Evolutionary conservation across 345 rosid genomes (phyloP), one percentile per base, ranked within the genome.

Genomic region (Salix arbutifolia): DNA sequence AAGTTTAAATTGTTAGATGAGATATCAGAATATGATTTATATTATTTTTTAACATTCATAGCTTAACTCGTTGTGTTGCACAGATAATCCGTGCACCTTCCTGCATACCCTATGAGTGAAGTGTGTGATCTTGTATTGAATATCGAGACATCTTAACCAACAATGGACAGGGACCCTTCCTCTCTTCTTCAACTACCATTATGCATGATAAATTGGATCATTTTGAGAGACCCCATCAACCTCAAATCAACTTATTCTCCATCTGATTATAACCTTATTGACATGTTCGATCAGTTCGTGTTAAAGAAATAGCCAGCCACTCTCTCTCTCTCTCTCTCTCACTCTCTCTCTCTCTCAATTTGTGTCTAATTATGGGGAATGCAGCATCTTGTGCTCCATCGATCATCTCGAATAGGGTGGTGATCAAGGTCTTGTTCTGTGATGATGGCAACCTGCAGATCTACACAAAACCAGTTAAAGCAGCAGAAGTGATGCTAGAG

Each of bases 311-410:
- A 35, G 67, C 74, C 12, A 33, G 33, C 16, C n/a, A 14, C 65
- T 44, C 42, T 60, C 18, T 14, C 5, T 48, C 38, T 18, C 18
- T 26, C 66, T 37, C 38, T 23, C 8, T 21, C 30, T 46, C 68
- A 14, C 30, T 28, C 30, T 28, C 30, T 28, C 30, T 28, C 30
- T 28, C 30, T 28, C 30, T 28, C 23, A 37, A 13, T 52, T 31
- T 65, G 52, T 26, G 18, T 18, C 21, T 67, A 19, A 89, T 28
- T 28, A 28, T 89, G 93, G 91, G 93, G n/a, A 90, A 88, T 21
- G 80, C 83, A 65, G 7, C 85, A 64, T 88, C 89, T 56, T 90
- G 91, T 73, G 79, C 88, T 50, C 90, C 91, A 13, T 80, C 78
- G 13, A 83, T 86, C 25, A 75, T 78, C 72, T 76, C 81, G 11